Conservation (phyloP, 2,329 filamentous ascomycete species). For the Septoria petroselini region DNA sequence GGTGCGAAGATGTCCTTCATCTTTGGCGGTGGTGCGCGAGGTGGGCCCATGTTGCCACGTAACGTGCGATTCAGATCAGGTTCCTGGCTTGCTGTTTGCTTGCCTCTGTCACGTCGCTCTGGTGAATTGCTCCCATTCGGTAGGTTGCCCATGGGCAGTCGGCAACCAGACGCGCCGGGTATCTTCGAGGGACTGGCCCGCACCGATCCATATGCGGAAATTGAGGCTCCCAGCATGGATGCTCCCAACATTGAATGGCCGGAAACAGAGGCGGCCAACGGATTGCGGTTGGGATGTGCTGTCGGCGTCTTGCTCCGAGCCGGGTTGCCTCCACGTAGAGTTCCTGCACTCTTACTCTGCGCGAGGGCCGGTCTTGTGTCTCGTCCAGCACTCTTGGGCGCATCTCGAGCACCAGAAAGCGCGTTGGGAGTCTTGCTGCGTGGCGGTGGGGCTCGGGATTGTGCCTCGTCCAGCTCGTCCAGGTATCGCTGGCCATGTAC, state of each 20-base stretch:
- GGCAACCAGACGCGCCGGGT: conserved; percentile 49
- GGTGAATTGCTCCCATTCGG: conserved; percentile 75
- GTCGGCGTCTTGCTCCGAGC: conserved; percentile 46
- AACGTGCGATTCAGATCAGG: conserved; percentile 41
- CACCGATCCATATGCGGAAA: conserved; percentile 26
- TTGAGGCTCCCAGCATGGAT: conserved; percentile 18
- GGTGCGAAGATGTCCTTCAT: conserved; percentile 78
- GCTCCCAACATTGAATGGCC: conserved; percentile 36
- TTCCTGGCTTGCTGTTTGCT: conserved; percentile 18
- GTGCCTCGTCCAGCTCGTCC: conserved; percentile 70
- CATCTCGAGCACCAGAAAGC: conserved; percentile 29
- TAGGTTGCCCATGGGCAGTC: conserved; percentile 66
- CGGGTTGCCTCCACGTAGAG: conserved; percentile 43
- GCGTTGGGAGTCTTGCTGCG: conserved; percentile 63
- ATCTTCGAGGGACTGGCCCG: conserved; percentile 62
- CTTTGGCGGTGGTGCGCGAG: conserved; percentile 74
- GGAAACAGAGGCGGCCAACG: conserved; percentile 31
- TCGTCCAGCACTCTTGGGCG: conserved; percentile 33
- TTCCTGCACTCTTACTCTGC: conserved; percentile 38
- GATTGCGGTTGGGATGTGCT: conserved; percentile 36
- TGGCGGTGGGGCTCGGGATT: conserved; percentile 56
- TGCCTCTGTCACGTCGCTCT: conserved; percentile 57
- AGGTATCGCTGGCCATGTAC: conserved; percentile 91
- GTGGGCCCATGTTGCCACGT: conserved; percentile 42
- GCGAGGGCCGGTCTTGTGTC: conserved; percentile 18